Conservation (phyloP, 2,329 filamentous ascomycete genomes). For the Trichoderma sp. region DNA sequence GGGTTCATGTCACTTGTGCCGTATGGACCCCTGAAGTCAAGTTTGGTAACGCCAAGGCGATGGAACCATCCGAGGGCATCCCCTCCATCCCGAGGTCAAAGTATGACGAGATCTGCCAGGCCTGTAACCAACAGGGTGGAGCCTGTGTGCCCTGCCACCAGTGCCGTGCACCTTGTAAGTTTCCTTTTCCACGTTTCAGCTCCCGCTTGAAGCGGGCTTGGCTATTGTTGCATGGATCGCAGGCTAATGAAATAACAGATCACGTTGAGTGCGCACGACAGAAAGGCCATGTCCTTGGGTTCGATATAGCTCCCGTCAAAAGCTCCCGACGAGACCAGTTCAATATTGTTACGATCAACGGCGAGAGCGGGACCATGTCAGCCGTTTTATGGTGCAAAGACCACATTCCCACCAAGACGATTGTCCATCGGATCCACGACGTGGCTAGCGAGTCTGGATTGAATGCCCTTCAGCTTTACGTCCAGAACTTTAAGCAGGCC, state of each 20-base stretch:
- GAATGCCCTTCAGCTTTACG: conserved; percentile 83
- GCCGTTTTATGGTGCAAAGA: conserved; percentile 91
- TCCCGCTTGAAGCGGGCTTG: neutral
- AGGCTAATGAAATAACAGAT: conserved; percentile 24
- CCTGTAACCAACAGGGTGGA: conserved; percentile 74
- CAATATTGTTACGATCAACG: conserved; percentile 76
- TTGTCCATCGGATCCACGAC: conserved; percentile 79
- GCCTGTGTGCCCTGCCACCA: conserved; percentile 83
- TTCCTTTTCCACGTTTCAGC: neutral
- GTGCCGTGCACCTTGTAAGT: conserved; percentile 58
- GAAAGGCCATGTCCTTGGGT: conserved; percentile 79
- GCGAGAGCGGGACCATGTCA: conserved; percentile 80
- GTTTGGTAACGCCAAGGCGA: conserved; percentile 79
- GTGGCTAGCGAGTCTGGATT: conserved; percentile 67
- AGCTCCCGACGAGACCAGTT: conserved; percentile 80
- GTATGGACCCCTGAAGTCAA: conserved; percentile 91
- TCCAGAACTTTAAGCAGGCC: conserved; percentile 90
- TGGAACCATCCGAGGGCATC: conserved; percentile 89
- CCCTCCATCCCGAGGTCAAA: conserved; percentile 72
- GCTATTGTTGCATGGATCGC: neutral
- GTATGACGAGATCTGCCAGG: conserved; percentile 78
- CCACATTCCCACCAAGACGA: conserved; percentile 71
- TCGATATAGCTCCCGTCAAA: conserved; percentile 89
- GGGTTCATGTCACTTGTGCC: conserved; percentile 94
- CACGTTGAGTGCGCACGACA: conserved; percentile 92